Evolutionary conservation across 345 rosid genomes (phyloP).

Genomic region (Noccaea caerulescens): DNA sequence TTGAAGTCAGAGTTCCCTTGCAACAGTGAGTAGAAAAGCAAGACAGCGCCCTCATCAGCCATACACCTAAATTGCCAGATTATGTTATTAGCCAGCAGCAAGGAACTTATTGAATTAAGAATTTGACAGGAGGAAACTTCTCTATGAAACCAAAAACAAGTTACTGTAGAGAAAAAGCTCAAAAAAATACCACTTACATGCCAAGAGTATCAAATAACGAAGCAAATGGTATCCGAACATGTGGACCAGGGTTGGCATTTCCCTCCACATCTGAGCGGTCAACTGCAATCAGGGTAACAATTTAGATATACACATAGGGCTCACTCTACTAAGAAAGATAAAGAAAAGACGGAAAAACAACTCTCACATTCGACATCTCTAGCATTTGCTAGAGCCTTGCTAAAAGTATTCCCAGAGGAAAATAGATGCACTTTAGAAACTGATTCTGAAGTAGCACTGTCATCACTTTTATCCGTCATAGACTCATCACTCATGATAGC

Average conservation of each 20-base stretch:
- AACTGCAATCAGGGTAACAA: conserved; percentile 55
- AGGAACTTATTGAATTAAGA: background rate
- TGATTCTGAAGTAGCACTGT: conserved; percentile 62
- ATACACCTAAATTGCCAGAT: conserved; percentile 66
- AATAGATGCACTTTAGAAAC: conserved; percentile 55
- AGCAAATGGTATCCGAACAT: conserved; percentile 84
- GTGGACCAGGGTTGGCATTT: conserved; percentile 58
- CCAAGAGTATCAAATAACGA: conserved; percentile 92
- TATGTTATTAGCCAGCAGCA: conserved; percentile 29
- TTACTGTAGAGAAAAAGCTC: background rate
- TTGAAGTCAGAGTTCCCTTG: conserved; percentile 91
- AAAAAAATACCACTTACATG: conserved; percentile 60
- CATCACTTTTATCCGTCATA: conserved; percentile 63
- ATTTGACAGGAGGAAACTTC: background rate
- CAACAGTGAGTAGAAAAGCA: conserved; percentile 87
- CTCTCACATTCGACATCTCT: conserved; percentile 88
- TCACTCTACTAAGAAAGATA: conserved; percentile 2
- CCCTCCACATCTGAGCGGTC: conserved; percentile 87
- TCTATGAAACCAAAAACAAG: conserved; percentile 14
- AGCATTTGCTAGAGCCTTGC: conserved; percentile 85
- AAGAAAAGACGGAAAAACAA: conserved; percentile 6
- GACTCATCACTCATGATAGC: conserved; percentile 61
- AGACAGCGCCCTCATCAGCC: conserved; percentile 87
- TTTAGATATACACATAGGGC: conserved; percentile 20
- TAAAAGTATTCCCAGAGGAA: conserved; percentile 76